Percentiles rank a stretch among this genome's conserved stretches.
Conservation (phyloP, 352 stramenopile species). For the Phytophthora pini region DNA sequence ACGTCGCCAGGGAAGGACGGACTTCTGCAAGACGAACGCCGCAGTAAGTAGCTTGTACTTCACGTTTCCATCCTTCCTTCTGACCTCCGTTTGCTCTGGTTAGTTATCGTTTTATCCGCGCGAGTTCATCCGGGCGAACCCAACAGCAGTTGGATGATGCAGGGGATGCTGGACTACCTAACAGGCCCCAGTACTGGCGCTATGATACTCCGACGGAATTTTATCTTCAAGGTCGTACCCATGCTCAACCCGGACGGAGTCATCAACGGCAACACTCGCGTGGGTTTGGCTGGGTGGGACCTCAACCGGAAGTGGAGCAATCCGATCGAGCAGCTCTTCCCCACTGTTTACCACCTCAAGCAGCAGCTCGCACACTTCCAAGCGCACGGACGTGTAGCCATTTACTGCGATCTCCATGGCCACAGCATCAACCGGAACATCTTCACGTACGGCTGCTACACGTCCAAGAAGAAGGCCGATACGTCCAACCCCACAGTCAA, state of each 20-base stretch:
- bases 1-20: constrained; percentile 63
- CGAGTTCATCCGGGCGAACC: constrained; percentile 91
- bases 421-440: constrained; percentile 88
- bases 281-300: constrained; percentile 85
- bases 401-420: constrained; percentile 87
- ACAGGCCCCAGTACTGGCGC: constrained; percentile 70
- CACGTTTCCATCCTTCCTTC: too few relatives aligned
- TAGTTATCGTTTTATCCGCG: constrained; percentile 86
- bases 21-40: constrained; percentile 51
- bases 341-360: constrained; percentile 84
- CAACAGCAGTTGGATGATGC: constrained; percentile 93
- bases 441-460: constrained; percentile 87
- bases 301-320: constrained; percentile 86
- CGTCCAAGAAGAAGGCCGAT: constrained; percentile 38
- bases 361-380: constrained; percentile 70
- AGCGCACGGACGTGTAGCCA: constrained; percentile 61
- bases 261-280: constrained; percentile 92
- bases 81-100: too few relatives aligned
- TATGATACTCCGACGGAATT: constrained; percentile 70
- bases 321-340: constrained; percentile 82
- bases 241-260: constrained; percentile 95
- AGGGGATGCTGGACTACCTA: constrained; percentile 93
- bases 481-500: constrained; percentile 35
- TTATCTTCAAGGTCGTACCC: constrained; percentile 91
- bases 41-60: constrained; percentile 36